phyloP scores from a whole-genome alignment of 176 grass and related monocot genomes.

The Rhynchospora pubera region DNA sequence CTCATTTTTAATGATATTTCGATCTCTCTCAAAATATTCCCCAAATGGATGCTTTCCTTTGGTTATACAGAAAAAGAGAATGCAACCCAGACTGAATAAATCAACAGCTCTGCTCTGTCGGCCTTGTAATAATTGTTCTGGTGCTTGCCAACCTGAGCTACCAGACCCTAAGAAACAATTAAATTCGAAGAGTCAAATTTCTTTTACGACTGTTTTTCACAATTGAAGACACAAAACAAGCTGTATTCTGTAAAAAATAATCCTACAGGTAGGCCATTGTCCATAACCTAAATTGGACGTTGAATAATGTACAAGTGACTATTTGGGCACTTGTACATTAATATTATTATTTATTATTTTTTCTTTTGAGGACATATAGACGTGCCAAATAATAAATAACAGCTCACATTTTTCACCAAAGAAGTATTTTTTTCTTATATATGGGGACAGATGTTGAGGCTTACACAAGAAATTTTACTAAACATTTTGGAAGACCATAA shows the following conservation, averaged over 20 bases:
- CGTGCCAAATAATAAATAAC: not conserved
- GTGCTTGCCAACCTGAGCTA: slow-evolving; percentile 98
- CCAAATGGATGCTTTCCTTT: slow-evolving; percentile 93
- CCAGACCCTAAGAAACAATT: slow-evolving; percentile 49
- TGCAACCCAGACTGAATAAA: slow-evolving; percentile 91
- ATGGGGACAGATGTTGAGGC: not conserved
- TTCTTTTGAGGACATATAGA: not conserved
- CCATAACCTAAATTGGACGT: not conserved
- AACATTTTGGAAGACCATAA: not conserved
- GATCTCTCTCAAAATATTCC: slow-evolving; percentile 82
- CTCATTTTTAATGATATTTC: slow-evolving; percentile 65
- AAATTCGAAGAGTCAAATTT: slow-evolving; percentile 11
- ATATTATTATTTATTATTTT: not conserved
- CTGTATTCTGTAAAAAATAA: not conserved
- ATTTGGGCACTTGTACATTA: not conserved
- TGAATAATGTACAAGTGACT: too few species aligned
- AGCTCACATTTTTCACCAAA: not conserved
- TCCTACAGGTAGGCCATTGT: not conserved
- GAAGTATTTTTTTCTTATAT: not conserved
- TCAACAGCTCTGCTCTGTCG: slow-evolving; percentile 86
- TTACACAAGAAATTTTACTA: not conserved
- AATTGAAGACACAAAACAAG: not conserved
- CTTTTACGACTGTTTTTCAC: too few species aligned
- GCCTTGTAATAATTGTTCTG: slow-evolving; percentile 62
- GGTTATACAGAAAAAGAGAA: slow-evolving; percentile 95